Evolutionary conservation across 129 eudicot genomes (phyloP).

Genomic region (Daucus carota): DNA sequence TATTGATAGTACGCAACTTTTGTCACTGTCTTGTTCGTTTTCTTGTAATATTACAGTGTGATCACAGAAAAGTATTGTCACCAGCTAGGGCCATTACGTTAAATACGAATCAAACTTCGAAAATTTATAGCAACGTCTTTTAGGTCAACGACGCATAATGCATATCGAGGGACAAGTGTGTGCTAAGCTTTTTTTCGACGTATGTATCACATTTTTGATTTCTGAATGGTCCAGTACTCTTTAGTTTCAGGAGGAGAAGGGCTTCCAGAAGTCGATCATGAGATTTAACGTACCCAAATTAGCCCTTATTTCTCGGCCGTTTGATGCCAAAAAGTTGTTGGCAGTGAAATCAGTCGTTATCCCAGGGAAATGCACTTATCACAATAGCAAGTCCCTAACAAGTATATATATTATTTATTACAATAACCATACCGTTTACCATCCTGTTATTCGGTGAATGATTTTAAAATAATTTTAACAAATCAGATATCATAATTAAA

Average conservation of each 20-base stretch:
- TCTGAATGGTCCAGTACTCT: neutral
- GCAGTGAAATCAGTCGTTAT: neutral
- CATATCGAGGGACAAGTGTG: conserved; percentile 1
- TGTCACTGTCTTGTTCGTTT: neutral
- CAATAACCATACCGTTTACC: too few relatives aligned
- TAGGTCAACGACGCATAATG: neutral
- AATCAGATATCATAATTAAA: too few relatives aligned
- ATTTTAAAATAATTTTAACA: too few relatives aligned
- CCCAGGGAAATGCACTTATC: neutral
- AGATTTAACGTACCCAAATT: neutral
- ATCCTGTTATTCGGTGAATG: too few relatives aligned
- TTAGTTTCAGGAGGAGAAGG: neutral
- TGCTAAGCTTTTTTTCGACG: neutral
- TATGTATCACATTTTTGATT: neutral
- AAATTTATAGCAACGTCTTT: neutral
- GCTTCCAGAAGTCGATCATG: neutral
- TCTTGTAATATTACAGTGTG: neutral
- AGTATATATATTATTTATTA: too few relatives aligned
- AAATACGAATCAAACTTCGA: neutral
- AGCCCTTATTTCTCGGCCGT: conserved; percentile 1
- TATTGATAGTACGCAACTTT: conserved; percentile 1
- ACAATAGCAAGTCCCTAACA: too few relatives aligned
- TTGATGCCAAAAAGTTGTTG: neutral
- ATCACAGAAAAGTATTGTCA: neutral
- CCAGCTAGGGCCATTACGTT: conserved; percentile 4